Conservation (phyloP, 208 protist genomes). For the Tritrichomonas foetus region DNA sequence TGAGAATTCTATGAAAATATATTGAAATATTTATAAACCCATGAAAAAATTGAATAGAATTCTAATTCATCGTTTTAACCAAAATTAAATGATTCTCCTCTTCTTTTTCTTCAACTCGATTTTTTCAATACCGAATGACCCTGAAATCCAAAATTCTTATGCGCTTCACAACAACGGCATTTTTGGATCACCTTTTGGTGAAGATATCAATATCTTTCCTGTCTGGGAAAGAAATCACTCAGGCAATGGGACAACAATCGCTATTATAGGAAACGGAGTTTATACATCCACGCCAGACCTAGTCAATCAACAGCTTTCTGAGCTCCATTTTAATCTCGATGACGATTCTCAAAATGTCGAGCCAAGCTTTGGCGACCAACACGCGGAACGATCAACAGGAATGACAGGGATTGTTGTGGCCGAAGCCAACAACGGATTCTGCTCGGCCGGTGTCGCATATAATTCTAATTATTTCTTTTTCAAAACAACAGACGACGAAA, state of each 20-base stretch:
- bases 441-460: background rate
- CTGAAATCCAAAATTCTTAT: too few species aligned
- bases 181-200: background rate
- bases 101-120: too few species aligned
- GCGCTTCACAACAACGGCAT: background rate
- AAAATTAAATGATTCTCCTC: too few species aligned
- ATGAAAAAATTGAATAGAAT: too few species aligned
- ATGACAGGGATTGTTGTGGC: background rate
- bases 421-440: background rate
- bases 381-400: background rate
- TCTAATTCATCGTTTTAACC: too few species aligned
- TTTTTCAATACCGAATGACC: too few species aligned
- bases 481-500: background rate
- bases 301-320: background rate
- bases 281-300: background rate
- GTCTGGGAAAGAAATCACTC: background rate
- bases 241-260: background rate
- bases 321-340: background rate
- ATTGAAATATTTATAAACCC: too few species aligned
- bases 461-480: background rate
- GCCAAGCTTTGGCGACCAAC: background rate
- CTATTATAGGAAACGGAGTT: background rate
- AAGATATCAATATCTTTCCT: background rate
- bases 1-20: too few species aligned
- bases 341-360: background rate